Conservation (phyloP, 306 rosid species). For the Rosa rugosa region DNA sequence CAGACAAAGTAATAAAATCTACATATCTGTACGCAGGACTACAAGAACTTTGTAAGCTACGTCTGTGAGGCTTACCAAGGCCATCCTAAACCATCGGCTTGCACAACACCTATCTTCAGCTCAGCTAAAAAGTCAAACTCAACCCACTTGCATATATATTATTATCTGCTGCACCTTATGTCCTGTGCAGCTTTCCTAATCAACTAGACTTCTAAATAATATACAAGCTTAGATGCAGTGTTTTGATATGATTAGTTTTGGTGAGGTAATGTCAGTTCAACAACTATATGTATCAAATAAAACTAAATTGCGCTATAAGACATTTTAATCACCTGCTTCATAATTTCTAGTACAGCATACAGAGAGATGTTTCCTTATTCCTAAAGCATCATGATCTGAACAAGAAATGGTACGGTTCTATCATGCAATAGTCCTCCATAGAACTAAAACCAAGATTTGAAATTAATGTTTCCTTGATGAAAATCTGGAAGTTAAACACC, state of each 20-base stretch:
- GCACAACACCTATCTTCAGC: constrained; percentile 12
- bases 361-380: neutral
- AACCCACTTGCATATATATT: neutral
- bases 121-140: constrained; percentile 4
- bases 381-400: neutral
- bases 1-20: neutral
- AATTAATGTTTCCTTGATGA: neutral
- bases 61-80: constrained; percentile 32
- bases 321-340: neutral
- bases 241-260: neutral
- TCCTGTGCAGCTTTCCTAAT: neutral
- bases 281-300: neutral
- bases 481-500: neutral
- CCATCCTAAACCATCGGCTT: constrained; percentile 21
- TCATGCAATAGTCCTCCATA: neutral
- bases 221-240: neutral
- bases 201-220: neutral
- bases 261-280: neutral
- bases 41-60: constrained; percentile 22
- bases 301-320: neutral
- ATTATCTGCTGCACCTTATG: neutral
- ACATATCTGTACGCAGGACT: constrained; percentile 25
- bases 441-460: neutral
- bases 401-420: neutral
- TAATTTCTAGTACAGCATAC: neutral